Percentiles rank a stretch among this genome's conserved stretches.
Conservation (phyloP, 2,329 filamentous ascomycete species). For the Pleoardoris graminearum region DNA sequence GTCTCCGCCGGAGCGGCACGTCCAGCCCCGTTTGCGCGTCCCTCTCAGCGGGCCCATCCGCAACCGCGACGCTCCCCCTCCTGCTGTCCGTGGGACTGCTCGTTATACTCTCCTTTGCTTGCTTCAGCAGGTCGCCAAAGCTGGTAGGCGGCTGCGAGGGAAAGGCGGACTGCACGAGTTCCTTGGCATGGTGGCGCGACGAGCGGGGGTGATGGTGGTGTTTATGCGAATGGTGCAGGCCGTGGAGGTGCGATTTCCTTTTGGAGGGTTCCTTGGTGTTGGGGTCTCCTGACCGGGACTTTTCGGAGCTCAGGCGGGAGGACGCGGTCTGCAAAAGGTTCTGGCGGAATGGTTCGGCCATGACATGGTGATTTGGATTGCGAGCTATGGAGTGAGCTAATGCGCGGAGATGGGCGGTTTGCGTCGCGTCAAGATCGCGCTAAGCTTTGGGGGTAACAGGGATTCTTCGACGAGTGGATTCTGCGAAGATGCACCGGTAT, state of each 20-base stretch:
- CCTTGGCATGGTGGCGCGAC: constrained; percentile 44
- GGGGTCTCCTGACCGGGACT: constrained; percentile 6
- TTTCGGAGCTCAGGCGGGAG: constrained; percentile 33
- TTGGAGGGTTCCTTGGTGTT: constrained; percentile 21
- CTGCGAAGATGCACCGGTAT: too few relatives aligned
- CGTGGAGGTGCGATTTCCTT: constrained; percentile 30
- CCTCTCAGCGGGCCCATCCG: constrained; percentile 13
- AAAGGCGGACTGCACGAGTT: constrained; percentile 50
- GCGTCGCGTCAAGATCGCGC: background rate
- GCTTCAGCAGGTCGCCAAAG: constrained; percentile 49
- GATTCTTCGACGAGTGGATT: background rate
- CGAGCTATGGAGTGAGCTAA: background rate
- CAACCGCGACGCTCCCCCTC: constrained; percentile 30
- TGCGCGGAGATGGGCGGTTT: background rate
- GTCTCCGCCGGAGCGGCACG: constrained; percentile 20
- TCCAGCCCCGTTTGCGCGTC: constrained; percentile 12
- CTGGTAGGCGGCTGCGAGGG: constrained; percentile 51
- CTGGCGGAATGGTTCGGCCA: constrained; percentile 25
- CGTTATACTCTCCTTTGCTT: constrained; percentile 36
- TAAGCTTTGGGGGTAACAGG: background rate
- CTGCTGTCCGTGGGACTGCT: constrained; percentile 30
- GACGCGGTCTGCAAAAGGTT: constrained; percentile 28
- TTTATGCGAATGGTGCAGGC: constrained; percentile 35
- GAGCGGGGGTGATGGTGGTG: constrained; percentile 36
- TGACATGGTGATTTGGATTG: constrained; percentile 3